Conservation (phyloP, 2,329 filamentous ascomycete genomes). For the Aspergillus thermomutatus region DNA sequence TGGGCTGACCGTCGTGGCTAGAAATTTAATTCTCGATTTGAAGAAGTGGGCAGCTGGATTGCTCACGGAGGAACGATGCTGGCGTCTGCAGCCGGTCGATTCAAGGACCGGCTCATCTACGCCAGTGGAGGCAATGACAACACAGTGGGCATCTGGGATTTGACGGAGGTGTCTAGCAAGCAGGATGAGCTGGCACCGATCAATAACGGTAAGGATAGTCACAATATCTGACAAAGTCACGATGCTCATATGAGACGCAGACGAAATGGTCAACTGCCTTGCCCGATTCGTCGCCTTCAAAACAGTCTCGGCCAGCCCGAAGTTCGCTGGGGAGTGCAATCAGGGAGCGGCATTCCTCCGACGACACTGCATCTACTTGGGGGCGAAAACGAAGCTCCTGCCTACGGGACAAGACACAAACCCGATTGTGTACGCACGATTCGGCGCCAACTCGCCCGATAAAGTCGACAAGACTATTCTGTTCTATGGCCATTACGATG, state of each 20-base stretch:
- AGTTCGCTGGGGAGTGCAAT: constrained; percentile 87
- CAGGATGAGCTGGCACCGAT: constrained; percentile 47
- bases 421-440: constrained; percentile 89
- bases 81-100: constrained; percentile 71
- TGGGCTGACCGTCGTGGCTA: constrained; percentile 27
- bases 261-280: constrained; percentile 65
- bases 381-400: constrained; percentile 86
- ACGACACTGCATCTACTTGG: constrained; percentile 85
- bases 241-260: constrained; percentile 32
- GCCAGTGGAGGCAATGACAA: constrained; percentile 94
- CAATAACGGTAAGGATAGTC: constrained; percentile 50
- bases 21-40: constrained; percentile 78
- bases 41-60: constrained; percentile 72
- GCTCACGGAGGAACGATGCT: constrained; percentile 86
- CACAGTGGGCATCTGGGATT: constrained; percentile 82
- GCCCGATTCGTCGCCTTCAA: constrained; percentile 87
- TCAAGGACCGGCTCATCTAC: constrained; percentile 73
- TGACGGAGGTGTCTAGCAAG: constrained; percentile 55
- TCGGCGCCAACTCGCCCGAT: constrained; percentile 67
- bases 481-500: constrained; percentile 98
- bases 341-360: constrained; percentile 88
- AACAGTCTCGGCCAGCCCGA: constrained; percentile 81
- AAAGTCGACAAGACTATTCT: constrained; percentile 77
- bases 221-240: background rate
- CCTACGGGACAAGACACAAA: constrained; percentile 76